Evolutionary conservation across 305 asterid species (phyloP), one percentile per base, ranked within the genome.

Genomic region (Fraxinus latifolia): DNA sequence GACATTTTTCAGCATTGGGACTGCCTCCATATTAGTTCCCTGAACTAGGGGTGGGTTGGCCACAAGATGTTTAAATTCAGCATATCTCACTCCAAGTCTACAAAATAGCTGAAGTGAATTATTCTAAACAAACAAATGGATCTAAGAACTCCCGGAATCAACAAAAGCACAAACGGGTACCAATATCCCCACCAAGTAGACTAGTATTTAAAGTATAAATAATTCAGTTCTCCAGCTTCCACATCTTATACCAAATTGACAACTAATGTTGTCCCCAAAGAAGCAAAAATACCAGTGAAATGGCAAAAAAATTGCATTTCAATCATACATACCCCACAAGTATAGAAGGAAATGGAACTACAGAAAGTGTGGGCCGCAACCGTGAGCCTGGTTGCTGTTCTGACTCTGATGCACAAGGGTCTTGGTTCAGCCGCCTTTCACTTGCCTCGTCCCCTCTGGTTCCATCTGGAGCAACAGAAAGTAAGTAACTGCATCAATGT

Each of bases 261-360:
- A 80, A 23, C 68, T 76, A 29, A 67, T 72, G 71, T 25, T 33
- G 62, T 71, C 82, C 31, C 39, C 58, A 47, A 44, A 79, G 73
- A 74, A 78, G 74, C 84, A 58, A 44, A 75, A 39, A 27, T 75
- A 17, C 60, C 32, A 7, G 76, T 34, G 19, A 32, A 65, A 77
- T 17, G 25, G 50, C 39, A 34, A 78, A 23, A 74, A 78, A 71
- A 21, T 78, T 34, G 65, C 47, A 77, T 72, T 32, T 44, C 77
- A 84, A 77, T 70, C 83, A 84, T 65, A 76, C 90, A 83, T 95
- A 97, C 99, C 99, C 98, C 71, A 97, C 96, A 90, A 97, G 99
- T 86, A 97, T 87, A 83, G 98, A 91, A 77, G 99, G 99, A 90
- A 91, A 91, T 62, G 99, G 99, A 88, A 96, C 91, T 47, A 89